These are phyloP conservation scores for Fraxinus americana DNA, from an alignment of 257 asterid genomes.

Conservation along the genomic window DNA sequence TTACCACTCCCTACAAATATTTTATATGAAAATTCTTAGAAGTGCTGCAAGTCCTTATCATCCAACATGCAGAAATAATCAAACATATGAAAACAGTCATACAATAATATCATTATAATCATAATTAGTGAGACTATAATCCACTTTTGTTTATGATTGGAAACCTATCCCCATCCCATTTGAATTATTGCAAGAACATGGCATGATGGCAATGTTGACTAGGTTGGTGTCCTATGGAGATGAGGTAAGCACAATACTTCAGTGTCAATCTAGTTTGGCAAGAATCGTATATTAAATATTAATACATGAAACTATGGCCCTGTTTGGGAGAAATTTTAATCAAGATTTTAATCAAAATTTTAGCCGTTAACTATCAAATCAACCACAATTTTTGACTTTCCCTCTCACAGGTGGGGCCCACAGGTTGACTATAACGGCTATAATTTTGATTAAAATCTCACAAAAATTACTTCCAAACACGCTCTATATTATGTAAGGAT, in stretches of 20 bases:
- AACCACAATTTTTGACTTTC: no score
- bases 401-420: no score
- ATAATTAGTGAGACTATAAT: background rate
- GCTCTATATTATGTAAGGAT: background rate
- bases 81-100: constrained; percentile 20
- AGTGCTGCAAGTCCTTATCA: background rate
- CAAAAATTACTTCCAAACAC: no score
- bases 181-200: constrained; percentile 19
- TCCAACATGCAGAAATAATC: constrained; percentile 30
- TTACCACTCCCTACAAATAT: background rate
- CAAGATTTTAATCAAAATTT: no score
- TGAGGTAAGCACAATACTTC: constrained; percentile 15
- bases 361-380: no score
- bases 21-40: background rate
- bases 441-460: no score
- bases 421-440: no score
- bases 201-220: constrained; percentile 25
- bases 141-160: background rate
- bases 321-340: no score
- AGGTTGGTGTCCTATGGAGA: constrained; percentile 17
- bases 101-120: background rate
- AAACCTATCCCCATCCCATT: constrained; percentile 4
- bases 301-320: constrained; percentile 11
- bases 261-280: constrained; percentile 9
- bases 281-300: constrained; percentile 18